phyloP scores from a whole-genome alignment of 306 rosid genomes.

The Trifolium fragiferum region DNA sequence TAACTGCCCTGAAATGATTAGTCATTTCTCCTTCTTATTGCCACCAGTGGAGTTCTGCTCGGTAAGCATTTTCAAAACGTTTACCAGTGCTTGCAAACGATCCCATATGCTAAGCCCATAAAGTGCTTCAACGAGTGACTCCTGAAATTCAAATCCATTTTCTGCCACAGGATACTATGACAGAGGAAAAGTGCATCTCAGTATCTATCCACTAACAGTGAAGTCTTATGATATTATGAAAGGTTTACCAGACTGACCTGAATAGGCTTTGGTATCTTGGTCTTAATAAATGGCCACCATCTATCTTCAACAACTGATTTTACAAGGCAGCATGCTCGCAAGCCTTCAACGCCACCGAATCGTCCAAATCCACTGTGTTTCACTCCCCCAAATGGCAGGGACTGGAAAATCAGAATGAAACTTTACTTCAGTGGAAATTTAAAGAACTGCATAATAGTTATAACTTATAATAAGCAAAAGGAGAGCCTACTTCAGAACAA shows the following conservation, averaged over 20 bases:
- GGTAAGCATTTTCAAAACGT: slow-evolving; percentile 68
- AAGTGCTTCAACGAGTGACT: slow-evolving; percentile 75
- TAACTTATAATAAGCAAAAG: slow-evolving; percentile 19
- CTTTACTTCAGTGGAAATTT: slow-evolving; percentile 40
- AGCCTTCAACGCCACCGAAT: slow-evolving; percentile 89
- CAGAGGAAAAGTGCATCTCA: slow-evolving; percentile 39
- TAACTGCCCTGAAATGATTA: slow-evolving; percentile 17
- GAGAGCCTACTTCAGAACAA: neutral
- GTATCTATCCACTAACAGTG: slow-evolving; percentile 22
- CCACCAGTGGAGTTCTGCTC: slow-evolving; percentile 59
- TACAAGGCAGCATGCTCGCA: slow-evolving; percentile 96
- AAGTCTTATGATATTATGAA: slow-evolving; percentile 18
- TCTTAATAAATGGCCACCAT: slow-evolving; percentile 89
- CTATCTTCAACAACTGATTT: slow-evolving; percentile 95
- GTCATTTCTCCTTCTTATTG: slow-evolving; percentile 50
- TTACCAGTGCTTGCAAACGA: slow-evolving; percentile 77
- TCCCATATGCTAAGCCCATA: slow-evolving; percentile 92
- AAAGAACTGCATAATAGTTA: slow-evolving; percentile 36
- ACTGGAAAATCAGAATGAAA: slow-evolving; percentile 60
- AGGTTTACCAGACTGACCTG: slow-evolving; percentile 65
- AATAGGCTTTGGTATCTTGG: slow-evolving; percentile 84
- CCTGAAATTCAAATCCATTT: slow-evolving; percentile 87
- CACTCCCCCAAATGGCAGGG: slow-evolving; percentile 95
- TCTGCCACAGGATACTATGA: slow-evolving; percentile 84
- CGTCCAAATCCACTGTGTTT: slow-evolving; percentile 97